Evolutionary conservation across 257 asterid genomes (phyloP).

Genomic region (Verbascum thapsus): DNA sequence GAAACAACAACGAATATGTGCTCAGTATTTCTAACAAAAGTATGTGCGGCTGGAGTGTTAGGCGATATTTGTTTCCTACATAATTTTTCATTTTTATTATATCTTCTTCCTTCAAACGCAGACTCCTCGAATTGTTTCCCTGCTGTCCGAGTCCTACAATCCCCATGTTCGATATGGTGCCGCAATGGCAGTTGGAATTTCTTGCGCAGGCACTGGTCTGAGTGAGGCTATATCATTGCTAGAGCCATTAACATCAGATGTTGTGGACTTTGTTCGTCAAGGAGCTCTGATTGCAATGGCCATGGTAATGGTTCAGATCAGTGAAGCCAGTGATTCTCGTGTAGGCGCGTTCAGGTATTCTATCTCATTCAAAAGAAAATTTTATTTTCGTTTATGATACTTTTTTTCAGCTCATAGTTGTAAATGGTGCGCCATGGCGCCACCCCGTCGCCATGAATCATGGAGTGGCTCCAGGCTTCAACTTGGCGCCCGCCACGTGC

Average conservation of each 20-base stretch:
- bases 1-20: too few relatives aligned
- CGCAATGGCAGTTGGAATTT: conserved; percentile 95
- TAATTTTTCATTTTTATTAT: neutral
- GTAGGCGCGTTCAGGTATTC: conserved; percentile 91
- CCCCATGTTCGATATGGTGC: conserved; percentile 99
- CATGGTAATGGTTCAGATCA: conserved; percentile 95
- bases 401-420: conserved; percentile 21
- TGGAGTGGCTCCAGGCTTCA: too few relatives aligned
- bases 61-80: too few relatives aligned
- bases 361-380: neutral
- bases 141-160: conserved; percentile 92
- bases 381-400: neutral
- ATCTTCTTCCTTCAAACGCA: conserved; percentile 38
- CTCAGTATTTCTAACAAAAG: too few relatives aligned
- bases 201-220: conserved; percentile 98
- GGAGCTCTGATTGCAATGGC: conserved; percentile 99
- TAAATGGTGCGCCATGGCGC: too few relatives aligned
- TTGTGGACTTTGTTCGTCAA: conserved; percentile 97
- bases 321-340: conserved; percentile 95
- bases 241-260: conserved; percentile 95
- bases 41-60: too few relatives aligned
- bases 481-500: too few relatives aligned
- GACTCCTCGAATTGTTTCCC: conserved; percentile 92
- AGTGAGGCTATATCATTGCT: conserved; percentile 94
- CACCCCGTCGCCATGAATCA: too few relatives aligned